These are phyloP conservation scores for Nematocida sp. DNA, from an alignment of 371 early-diverging fungal species.

Conservation along the genomic window DNA sequence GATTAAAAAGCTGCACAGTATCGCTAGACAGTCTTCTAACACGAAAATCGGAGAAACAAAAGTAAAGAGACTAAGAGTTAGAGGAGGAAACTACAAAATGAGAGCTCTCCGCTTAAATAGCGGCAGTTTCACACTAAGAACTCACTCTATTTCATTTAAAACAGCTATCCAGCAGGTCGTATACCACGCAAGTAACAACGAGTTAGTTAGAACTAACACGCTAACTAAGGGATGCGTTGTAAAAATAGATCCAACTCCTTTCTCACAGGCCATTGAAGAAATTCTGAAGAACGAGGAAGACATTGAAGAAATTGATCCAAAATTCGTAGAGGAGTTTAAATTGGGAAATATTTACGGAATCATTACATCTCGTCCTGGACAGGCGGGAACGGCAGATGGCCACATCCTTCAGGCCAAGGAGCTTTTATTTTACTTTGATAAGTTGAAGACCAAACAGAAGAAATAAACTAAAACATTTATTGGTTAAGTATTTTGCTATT, in stretches of 20 bases:
- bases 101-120: constrained; percentile 90
- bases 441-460: constrained; percentile 72
- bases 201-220: constrained; percentile 99
- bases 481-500: background rate
- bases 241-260: constrained; percentile 94
- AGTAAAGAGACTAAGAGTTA: constrained; percentile 84
- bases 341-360: constrained; percentile 84
- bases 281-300: constrained; percentile 83
- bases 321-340: constrained; percentile 83
- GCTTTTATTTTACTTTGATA: constrained; percentile 83
- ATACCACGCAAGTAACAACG: constrained; percentile 99
- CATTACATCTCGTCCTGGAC: constrained; percentile 93
- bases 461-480: constrained; percentile 44
- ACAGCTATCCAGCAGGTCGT: constrained; percentile 78
- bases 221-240: constrained; percentile 95
- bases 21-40: constrained; percentile 91
- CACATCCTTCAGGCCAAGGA: constrained; percentile 97
- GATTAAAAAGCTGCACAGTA: constrained; percentile 97
- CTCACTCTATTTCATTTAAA: constrained; percentile 73
- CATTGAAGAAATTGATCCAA: constrained; percentile 80
- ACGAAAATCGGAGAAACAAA: constrained; percentile 91
- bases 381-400: constrained; percentile 93
- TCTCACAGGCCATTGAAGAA: constrained; percentile 92
- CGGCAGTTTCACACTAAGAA: constrained; percentile 93
- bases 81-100: constrained; percentile 97